phyloP scores from a whole-genome alignment of 164 flowering plant genomes.

The Stephania cephalantha region DNA sequence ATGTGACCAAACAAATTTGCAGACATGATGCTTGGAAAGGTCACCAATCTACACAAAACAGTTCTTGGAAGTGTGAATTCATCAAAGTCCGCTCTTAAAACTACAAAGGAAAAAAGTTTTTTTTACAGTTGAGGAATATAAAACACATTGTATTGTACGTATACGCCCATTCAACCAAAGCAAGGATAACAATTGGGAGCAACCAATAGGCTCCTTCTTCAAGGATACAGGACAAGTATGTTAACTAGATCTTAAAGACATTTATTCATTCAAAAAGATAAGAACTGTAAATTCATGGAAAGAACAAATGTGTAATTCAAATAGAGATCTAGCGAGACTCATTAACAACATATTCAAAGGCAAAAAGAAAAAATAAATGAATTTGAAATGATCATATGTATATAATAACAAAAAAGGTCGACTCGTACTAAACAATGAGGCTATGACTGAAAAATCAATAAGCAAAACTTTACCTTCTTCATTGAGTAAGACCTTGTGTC shows the following conservation, averaged over 20 bases:
- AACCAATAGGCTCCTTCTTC: too few relatives aligned
- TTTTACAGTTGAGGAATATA: too few relatives aligned
- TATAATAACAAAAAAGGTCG: background rate
- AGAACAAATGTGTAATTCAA: background rate
- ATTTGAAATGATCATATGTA: background rate
- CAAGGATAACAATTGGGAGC: background rate
- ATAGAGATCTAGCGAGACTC: background rate
- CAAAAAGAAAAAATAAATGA: background rate
- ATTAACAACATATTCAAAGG: background rate
- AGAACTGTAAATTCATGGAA: too few relatives aligned
- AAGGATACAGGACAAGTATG: too few relatives aligned
- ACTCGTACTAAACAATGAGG: background rate
- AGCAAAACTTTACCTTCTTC: conserved; percentile 60
- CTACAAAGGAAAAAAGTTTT: background rate
- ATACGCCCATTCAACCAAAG: background rate
- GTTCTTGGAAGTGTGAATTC: too few relatives aligned
- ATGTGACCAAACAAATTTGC: too few relatives aligned
- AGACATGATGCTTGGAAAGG: too few relatives aligned
- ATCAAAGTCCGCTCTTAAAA: background rate
- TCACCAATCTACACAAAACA: too few relatives aligned
- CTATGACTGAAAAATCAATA: background rate
- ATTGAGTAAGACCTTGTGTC: conserved; percentile 59
- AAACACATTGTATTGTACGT: too few relatives aligned
- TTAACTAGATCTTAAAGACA: too few relatives aligned
- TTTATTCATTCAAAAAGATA: too few relatives aligned